Conservation (phyloP, 805 yeast species). For the Kazachstania viticola region DNA sequence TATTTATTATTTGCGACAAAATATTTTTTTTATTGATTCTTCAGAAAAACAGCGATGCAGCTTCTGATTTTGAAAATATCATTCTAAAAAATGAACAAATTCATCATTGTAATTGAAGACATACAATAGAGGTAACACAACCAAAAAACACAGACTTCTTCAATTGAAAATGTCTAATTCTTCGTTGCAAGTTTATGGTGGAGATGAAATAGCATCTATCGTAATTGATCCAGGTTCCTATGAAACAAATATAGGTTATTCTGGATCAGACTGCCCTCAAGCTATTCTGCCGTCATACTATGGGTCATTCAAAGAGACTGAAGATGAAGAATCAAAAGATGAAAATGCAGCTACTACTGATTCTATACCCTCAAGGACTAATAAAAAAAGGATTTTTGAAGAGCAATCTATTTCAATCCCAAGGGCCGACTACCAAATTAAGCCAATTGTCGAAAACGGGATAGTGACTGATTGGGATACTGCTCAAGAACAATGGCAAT, state of each 20-base stretch:
- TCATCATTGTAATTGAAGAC: no score
- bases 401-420: conserved; percentile 41
- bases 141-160: no score
- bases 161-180: conserved; percentile 27
- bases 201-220: conserved; percentile 79
- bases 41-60: background rate
- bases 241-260: conserved; percentile 75
- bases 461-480: conserved; percentile 78
- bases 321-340: conserved; percentile 11
- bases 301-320: conserved; percentile 25
- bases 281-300: conserved; percentile 62
- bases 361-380: conserved; percentile 10
- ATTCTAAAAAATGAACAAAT: no score
- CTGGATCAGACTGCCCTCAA: conserved; percentile 86
- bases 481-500: conserved; percentile 60
- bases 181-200: conserved; percentile 45
- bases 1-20: no score
- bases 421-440: conserved; percentile 38
- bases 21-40: no score
- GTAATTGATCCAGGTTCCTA: conserved; percentile 87
- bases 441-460: conserved; percentile 49
- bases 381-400: conserved; percentile 18
- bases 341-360: background rate
- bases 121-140: no score
- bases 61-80: no score